Conservation (phyloP, 768 basidiomycete species). For the Rhodosporidiobolus odoratus region DNA sequence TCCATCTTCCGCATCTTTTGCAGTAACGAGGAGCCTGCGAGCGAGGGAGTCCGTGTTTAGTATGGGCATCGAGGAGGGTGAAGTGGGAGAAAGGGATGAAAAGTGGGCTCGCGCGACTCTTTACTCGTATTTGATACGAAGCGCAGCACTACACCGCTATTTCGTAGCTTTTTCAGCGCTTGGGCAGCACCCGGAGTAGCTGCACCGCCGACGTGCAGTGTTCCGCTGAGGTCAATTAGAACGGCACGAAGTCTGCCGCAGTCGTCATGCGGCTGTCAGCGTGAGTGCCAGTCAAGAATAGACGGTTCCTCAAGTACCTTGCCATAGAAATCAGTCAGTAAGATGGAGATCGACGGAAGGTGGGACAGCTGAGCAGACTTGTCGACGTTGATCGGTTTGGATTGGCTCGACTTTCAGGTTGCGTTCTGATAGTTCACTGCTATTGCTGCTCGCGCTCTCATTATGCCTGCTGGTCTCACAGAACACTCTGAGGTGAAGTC, state of each 20-base stretch:
- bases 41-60: background rate
- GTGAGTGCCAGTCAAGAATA: background rate
- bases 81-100: conserved; percentile 10
- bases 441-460: too few relatives aligned
- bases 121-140: conserved; percentile 68
- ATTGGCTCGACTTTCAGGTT: too few relatives aligned
- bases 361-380: too few relatives aligned
- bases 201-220: conserved; percentile 56
- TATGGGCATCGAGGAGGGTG: background rate
- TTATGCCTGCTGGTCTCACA: too few relatives aligned
- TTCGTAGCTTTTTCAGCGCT: conserved; percentile 49
- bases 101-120: conserved; percentile 50
- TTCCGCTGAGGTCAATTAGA: conserved; percentile 62
- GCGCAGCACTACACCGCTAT: conserved; percentile 47
- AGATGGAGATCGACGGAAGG: too few relatives aligned
- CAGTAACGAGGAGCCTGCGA: conserved; percentile 44
- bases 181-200: conserved; percentile 54
- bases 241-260: conserved; percentile 10
- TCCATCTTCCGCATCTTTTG: conserved; percentile 53
- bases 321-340: too few relatives aligned
- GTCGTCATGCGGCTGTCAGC: background rate
- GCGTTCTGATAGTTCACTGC: too few relatives aligned
- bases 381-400: too few relatives aligned
- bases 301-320: too few relatives aligned
- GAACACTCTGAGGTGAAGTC: too few relatives aligned